phyloP scores from a whole-genome alignment of 768 basidiomycete species.

The Mycena indigotica region DNA sequence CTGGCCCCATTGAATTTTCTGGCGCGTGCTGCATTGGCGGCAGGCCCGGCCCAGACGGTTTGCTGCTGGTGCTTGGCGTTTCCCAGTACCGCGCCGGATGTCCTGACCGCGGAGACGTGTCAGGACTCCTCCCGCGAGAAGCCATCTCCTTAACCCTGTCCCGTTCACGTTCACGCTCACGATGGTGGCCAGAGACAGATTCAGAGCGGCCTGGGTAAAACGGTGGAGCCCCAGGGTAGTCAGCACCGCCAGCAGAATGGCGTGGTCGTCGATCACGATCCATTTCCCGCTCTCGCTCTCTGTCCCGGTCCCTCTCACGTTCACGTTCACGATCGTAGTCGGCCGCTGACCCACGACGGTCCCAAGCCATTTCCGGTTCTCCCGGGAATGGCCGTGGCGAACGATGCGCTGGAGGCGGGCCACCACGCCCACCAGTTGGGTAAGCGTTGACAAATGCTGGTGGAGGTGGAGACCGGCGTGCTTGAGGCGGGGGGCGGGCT shows the following conservation, averaged over 20 bases:
- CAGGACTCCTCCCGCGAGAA: conserved; percentile 51
- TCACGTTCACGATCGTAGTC: conserved; percentile 58
- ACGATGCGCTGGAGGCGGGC: conserved; percentile 53
- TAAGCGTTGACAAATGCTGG: conserved; percentile 40
- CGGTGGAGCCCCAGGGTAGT: conserved; percentile 34
- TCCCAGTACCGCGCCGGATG: conserved; percentile 60
- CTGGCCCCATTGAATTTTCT: conserved; percentile 42
- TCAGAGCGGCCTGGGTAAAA: conserved; percentile 47
- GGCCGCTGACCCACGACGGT: conserved; percentile 55
- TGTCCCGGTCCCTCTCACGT: conserved; percentile 22
- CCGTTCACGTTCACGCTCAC: neutral
- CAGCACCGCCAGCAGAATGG: conserved; percentile 32
- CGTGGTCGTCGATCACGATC: conserved; percentile 51
- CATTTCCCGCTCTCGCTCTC: conserved; percentile 35
- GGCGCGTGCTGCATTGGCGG: conserved; percentile 35
- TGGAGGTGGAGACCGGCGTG: conserved; percentile 54
- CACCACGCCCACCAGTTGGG: conserved; percentile 29
- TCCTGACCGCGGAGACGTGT: conserved; percentile 60
- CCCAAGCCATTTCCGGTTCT: conserved; percentile 63
- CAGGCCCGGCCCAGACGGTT: conserved; percentile 45
- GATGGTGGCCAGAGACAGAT: conserved; percentile 11
- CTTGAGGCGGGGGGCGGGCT: conserved; percentile 57
- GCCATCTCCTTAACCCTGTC: conserved; percentile 15
- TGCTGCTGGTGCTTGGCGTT: too few relatives aligned
- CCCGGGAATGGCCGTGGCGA: conserved; percentile 59